Evolutionary conservation across 1,284 basidiomycete species (phyloP).

Genomic region (Melampsora medusae): DNA sequence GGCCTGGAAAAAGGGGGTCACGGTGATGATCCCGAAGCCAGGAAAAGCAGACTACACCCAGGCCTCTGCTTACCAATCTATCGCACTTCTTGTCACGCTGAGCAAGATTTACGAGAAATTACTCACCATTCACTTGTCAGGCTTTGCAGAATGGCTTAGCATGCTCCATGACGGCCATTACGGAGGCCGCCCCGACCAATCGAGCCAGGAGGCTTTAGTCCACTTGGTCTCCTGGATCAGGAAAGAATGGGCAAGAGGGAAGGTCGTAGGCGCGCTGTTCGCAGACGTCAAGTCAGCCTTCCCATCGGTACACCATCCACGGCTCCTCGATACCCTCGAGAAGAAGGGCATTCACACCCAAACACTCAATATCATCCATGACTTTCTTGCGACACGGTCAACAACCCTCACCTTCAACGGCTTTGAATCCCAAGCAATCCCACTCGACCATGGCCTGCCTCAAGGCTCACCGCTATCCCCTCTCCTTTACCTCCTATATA

Average conservation of each 20-base stretch:
- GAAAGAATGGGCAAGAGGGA: not conserved
- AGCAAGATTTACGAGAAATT: too few species aligned
- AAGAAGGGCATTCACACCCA: not conserved
- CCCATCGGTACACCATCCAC: not conserved
- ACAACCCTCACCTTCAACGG: not conserved
- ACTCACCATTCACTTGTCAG: not conserved
- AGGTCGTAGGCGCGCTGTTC: not conserved
- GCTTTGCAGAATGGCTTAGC: not conserved
- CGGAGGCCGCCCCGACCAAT: not conserved
- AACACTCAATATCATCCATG: not conserved
- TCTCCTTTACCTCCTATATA: not conserved
- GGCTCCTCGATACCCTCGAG: not conserved
- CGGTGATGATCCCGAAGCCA: constrained; percentile 20
- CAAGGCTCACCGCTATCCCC: not conserved
- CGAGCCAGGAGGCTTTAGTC: not conserved
- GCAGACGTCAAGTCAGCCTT: not conserved
- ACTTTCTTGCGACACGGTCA: not conserved
- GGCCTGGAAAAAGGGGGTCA: constrained; percentile 11
- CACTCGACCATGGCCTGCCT: not conserved
- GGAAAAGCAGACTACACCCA: constrained; percentile 20
- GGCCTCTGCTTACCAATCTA: not conserved
- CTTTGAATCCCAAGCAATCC: not conserved
- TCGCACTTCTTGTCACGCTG: constrained; percentile 4
- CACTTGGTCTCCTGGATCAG: not conserved
- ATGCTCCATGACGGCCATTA: constrained; percentile 9